Conservation (phyloP, 768 basidiomycete species). For the Pulveroboletus ravenelii region DNA sequence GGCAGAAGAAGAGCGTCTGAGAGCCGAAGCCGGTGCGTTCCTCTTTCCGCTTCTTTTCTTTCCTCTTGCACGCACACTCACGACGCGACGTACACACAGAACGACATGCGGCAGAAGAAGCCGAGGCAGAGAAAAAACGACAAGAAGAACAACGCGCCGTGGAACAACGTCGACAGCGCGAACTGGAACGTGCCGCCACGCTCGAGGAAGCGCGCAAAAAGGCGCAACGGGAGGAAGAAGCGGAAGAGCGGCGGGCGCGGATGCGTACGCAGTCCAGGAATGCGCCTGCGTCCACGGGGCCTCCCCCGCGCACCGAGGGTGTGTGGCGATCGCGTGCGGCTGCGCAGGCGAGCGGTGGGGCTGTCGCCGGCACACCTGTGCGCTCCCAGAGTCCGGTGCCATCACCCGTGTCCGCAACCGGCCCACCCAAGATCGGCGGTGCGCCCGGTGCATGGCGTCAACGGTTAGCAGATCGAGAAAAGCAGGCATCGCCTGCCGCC, state of each 20-base stretch:
- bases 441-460: slow-evolving; percentile 52
- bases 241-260: slow-evolving; percentile 43
- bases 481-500: neutral
- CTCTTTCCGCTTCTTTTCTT: neutral
- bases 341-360: slow-evolving; percentile 23
- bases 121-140: slow-evolving; percentile 47
- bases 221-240: slow-evolving; percentile 66
- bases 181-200: slow-evolving; percentile 46
- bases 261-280: slow-evolving; percentile 31
- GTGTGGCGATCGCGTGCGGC: slow-evolving; percentile 16
- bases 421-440: slow-evolving; percentile 34
- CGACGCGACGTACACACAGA: slow-evolving; percentile 31
- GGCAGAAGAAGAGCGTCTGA: slow-evolving; percentile 40
- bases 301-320: slow-evolving; percentile 13
- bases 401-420: slow-evolving; percentile 22
- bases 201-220: slow-evolving; percentile 55
- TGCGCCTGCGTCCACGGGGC: slow-evolving; percentile 17
- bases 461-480: slow-evolving; percentile 20
- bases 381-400: slow-evolving; percentile 48
- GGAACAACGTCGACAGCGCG: slow-evolving; percentile 50
- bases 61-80: slow-evolving; percentile 7
- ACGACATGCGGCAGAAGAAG: slow-evolving; percentile 54
- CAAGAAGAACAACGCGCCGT: slow-evolving; percentile 56
- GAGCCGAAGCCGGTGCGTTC: slow-evolving; percentile 49
- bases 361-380: neutral